These are phyloP conservation scores for Trichoderma parareesei DNA, from an alignment of 495 filamentous ascomycete genomes.

Conservation along the genomic window DNA sequence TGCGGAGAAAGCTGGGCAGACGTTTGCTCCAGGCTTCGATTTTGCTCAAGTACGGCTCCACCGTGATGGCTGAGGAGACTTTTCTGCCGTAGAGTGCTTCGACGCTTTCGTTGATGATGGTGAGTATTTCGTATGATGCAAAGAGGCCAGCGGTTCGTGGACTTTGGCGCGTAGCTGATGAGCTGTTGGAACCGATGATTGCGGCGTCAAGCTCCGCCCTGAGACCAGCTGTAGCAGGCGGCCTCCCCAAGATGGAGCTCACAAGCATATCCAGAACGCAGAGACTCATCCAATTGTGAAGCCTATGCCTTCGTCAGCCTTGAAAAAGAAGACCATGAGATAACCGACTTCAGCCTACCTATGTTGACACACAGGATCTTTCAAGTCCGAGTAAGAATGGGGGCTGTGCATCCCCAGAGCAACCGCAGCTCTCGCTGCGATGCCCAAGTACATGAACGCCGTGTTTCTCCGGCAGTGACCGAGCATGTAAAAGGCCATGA, in stretches of 20 bases:
- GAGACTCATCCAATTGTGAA: conserved; percentile 36
- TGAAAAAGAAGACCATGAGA: background rate
- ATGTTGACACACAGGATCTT: background rate
- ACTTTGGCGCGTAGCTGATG: background rate
- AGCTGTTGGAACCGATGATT: background rate
- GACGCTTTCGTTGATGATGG: conserved; percentile 10
- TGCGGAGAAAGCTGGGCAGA: conserved; percentile 8
- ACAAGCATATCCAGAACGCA: conserved; percentile 36
- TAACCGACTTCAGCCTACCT: background rate
- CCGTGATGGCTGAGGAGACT: conserved; percentile 3
- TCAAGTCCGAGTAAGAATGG: conserved; percentile 13
- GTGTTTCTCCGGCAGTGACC: conserved; percentile 40
- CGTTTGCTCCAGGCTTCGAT: conserved; percentile 10
- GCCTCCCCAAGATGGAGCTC: conserved; percentile 26
- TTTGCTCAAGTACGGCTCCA: conserved; percentile 3
- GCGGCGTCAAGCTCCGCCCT: background rate
- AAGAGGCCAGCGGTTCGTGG: background rate
- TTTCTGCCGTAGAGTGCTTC: conserved; percentile 12
- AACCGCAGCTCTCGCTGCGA: conserved; percentile 35
- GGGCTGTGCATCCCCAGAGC: conserved; percentile 34
- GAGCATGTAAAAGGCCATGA: conserved; percentile 42
- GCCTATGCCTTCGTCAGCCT: conserved; percentile 16
- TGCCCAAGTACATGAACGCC: conserved; percentile 42
- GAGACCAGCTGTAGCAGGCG: conserved; percentile 8
- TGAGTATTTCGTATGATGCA: conserved; percentile 11